Evolutionary conservation across 768 basidiomycete species (phyloP), one percentile per base, ranked within the genome.

Genomic region (Serendipita sp.): DNA sequence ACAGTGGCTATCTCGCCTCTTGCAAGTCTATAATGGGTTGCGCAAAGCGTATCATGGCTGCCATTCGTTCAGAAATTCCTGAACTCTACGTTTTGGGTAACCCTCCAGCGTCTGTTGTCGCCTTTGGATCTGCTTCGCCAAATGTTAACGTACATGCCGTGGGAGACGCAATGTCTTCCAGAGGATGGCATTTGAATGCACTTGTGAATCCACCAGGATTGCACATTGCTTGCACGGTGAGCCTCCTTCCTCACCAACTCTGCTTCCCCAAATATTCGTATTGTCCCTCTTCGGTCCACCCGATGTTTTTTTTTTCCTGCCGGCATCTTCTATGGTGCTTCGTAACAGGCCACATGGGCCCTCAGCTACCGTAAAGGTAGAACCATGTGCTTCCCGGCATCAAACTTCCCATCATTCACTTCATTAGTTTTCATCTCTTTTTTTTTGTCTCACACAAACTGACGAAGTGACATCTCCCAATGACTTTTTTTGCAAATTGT

Each of bases 131-230:
- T 53, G 79, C 76, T 63, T 79, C 83, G 70, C 76, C 74, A 64
- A 55, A n/a, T 2, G 75, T 91, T 18, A 86, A 88, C 70, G 81
- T 88, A n/a, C 78, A 91, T 64, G 90, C 90, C 69, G 86, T 99
- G 0, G 95, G 95, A 0, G 95, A 96, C 74, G 78, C 76, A 65
- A 94, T 97, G 92, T 74, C 80, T 31, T 81, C 83, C 71, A 77
- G 79, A 44, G 96, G 94, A 2, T 97, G 94, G 92, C 90, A 95
- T 75, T 70, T 99, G 67, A 97, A 91, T 70, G 93, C 85, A 13
- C 72, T 99, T 64, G 80, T 77, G 46, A 78, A 81, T 8, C 91
- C 93, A 1, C 77, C 87, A 10, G 92, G 86, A 6, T 79, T 97
- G 46, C 96, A 99, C 74, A 89, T 98, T 68, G 93, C 93, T 40